These are phyloP conservation scores for Nicotiana sylvestris DNA, from an alignment of 257 asterid species.

Conservation along the genomic window DNA sequence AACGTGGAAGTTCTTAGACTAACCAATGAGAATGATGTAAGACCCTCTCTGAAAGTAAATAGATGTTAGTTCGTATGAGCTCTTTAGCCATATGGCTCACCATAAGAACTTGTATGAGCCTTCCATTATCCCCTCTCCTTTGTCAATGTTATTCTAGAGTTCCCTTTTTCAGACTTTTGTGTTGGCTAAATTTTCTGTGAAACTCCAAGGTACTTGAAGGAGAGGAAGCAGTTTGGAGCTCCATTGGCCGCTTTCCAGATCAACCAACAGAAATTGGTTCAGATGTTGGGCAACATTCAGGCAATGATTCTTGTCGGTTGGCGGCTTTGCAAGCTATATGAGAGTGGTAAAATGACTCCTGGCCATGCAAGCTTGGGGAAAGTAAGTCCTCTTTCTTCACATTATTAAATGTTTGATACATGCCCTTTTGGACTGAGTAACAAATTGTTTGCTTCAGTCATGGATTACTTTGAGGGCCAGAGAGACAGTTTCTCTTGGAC, in stretches of 20 bases:
- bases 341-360: constrained; percentile 87
- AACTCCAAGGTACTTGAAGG: constrained; percentile 68
- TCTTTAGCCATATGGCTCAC: background rate
- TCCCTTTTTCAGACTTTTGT: background rate
- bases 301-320: constrained; percentile 87
- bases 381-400: constrained; percentile 30
- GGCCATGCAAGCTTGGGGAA: constrained; percentile 98
- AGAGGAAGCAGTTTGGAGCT: constrained; percentile 97
- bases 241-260: constrained; percentile 94
- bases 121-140: background rate
- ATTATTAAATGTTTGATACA: background rate
- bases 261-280: constrained; percentile 84
- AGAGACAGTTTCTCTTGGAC: constrained; percentile 82
- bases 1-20: background rate
- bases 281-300: constrained; percentile 80
- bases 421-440: background rate
- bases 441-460: constrained; percentile 34
- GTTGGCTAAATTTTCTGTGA: background rate
- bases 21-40: background rate
- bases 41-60: background rate
- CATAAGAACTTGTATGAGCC: background rate
- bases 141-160: background rate
- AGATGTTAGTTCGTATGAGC: background rate
- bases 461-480: constrained; percentile 79
- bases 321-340: constrained; percentile 94